Evolutionary conservation across 768 basidiomycete genomes (phyloP), one percentile per base, ranked within the genome.

Genomic region (Pisolithus sp.): DNA sequence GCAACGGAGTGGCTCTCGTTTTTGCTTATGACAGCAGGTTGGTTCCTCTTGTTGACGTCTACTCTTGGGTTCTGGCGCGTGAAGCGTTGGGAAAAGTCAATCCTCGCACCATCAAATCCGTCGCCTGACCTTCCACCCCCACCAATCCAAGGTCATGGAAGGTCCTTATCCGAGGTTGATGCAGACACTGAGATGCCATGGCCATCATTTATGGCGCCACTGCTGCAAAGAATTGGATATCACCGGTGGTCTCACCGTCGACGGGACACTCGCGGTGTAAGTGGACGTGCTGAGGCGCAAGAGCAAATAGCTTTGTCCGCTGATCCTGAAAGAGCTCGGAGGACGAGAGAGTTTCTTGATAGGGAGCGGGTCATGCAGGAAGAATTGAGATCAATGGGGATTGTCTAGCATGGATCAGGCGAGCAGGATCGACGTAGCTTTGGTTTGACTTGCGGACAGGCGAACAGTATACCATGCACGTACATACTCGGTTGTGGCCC

Each of bases 1-100:
- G 89, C 93, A 0, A 86, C 87, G 21, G 93, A 97, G 64, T 97
- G 92, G 92, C 72, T 98, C 47, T 90, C 91, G 15, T 98, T 97
- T 73, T 81, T 94, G 71, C 71, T 97, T 58, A 96, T 97, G 90
- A 91, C 86, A 34, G 72, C 92, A 45, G 90, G 86, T 2, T 91
- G 89, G 89, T 91, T 90, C 69, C 73, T 93, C 46, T 79, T 97
- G 38, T 75, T 97, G 49, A 96, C 92, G 2, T 90, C 89, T n/a
- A 61, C 94, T 8, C 86, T 95, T 39, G 84, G 89, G 23, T 96
- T 83, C 70, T 91, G 86, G 86, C 82, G 90, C 36, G 86, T 92
- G 52, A 93, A 92, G 64, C 82, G 88, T 45, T 93, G 89, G 89
- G 90, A 93, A 65, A 75, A 79, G 52, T 81, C 85, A 15, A 85